Percentiles rank a stretch among this genome's conserved stretches.
phyloP scores from a whole-genome alignment of 345 rosid species.

The Murraya paniculata region DNA sequence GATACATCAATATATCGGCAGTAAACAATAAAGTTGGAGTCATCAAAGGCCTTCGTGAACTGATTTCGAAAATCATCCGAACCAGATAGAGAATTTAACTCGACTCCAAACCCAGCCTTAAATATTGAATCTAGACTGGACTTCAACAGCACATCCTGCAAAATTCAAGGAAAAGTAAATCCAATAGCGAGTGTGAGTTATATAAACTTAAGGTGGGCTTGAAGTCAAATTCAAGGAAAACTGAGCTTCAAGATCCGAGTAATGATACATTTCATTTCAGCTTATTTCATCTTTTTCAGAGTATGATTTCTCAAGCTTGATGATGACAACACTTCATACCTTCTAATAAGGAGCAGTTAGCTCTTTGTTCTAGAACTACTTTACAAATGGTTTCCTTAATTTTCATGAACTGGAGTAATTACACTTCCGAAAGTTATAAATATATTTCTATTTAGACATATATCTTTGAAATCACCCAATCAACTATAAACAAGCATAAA shows the following conservation, averaged over 20 bases:
- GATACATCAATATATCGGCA: slow-evolving; percentile 34
- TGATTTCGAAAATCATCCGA: slow-evolving; percentile 23
- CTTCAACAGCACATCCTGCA: slow-evolving; percentile 41
- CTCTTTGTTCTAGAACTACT: neutral
- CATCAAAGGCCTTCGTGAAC: slow-evolving; percentile 42
- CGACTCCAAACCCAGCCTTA: slow-evolving; percentile 43
- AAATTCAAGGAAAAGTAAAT: neutral
- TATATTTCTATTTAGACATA: neutral
- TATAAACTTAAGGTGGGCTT: neutral
- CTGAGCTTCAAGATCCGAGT: neutral
- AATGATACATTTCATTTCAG: neutral
- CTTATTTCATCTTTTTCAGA: neutral
- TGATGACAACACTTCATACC: neutral
- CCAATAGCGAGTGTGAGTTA: neutral
- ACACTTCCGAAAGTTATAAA: neutral
- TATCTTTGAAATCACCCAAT: neutral
- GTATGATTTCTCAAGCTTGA: neutral
- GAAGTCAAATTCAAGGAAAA: slow-evolving; percentile 3
- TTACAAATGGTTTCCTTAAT: neutral
- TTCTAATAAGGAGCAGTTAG: neutral
- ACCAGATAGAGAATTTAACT: slow-evolving; percentile 33
- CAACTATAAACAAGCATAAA: neutral
- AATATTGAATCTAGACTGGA: slow-evolving; percentile 40
- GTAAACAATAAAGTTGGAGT: slow-evolving; percentile 27
- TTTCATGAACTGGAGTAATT: neutral